Evolutionary conservation across 2,329 filamentous ascomycete species (phyloP), one percentile per base, ranked within the genome.

Genomic region (Colletotrichum liriopes): DNA sequence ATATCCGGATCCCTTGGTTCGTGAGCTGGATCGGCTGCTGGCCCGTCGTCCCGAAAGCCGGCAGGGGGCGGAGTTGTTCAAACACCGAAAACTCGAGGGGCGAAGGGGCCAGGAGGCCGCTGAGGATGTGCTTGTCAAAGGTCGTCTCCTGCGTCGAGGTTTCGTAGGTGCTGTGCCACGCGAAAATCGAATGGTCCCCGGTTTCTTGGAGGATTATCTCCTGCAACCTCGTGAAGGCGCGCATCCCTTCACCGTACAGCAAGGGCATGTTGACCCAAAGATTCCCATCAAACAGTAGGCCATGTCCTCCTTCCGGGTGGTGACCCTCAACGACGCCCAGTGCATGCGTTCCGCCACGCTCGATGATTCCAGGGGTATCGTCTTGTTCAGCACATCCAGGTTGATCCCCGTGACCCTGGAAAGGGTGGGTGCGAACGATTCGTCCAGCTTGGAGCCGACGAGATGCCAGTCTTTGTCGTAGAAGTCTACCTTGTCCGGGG

Each of bases 331-430:
- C 2, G 77, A 70, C 32, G 76, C 77, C 78, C 77, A 80, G n/a
- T 74, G 76, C 78, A 80, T 79, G 64, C 75, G 75, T 11, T 68
- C 49, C 2, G 78, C 76, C 32, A 79, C 68, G 68, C 75, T 74
- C 39, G 65, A 77, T 63, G 69, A 76, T n/a, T 20, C 41, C 78
- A 69, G 37, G 26, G 55, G 37, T 4, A 43, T 16, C 7, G 37
- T 59, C 55, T 63, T 80, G 77, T 1, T 41, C 39, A 67, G n/a
- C 8, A 67, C 41, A 20, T 49, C 18, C 16, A 20, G 23, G 20
- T 59, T 43, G 47, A 83, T 82, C 1, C 75, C 69, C 3, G 82
- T 83, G 35, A 79, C 77, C 2, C 61, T 54, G 4, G 76, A 74
- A 9, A 83, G 65, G 56, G 4, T 26, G 37, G 37, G 55, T 18